Evolutionary conservation across 2,329 filamentous ascomycete genomes (phyloP), one percentile per base, ranked within the genome.

Genomic region (Beauveria medogensis): DNA sequence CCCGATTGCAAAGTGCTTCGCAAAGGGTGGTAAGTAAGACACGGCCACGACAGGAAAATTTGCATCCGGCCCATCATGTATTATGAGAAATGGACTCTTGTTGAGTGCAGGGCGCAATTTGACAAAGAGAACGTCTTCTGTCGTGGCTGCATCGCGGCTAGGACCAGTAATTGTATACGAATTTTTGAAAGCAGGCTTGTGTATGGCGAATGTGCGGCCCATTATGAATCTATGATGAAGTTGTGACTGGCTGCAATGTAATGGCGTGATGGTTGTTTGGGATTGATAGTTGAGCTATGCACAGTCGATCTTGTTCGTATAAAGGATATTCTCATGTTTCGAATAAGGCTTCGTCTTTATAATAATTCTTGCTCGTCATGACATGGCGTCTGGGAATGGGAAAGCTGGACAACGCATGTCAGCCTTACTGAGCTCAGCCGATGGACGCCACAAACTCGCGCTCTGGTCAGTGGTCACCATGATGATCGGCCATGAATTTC

Each of bases 21-120:
- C 20, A 54, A 59, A 59, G 26, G 57, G n/a, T 20, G 57, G 57
- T 6, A 59, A 47, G 57, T 54, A 50, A 54, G 57, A 59, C 57
- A 59, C 57, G 57, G 57, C 57, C 12, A 30, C 57, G 20, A 59
- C 37, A 10, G 57, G 50, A 20, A 7, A 26, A 3, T 40, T 40
- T 8, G 48, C 26, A 28, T 59, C 57, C 2, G 41, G 57, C 8
- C 57, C 57, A n/a, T 59, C 57, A 16, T 54, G 10, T n/a, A 59
- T 37, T 26, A 54, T 9, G 28, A 59, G 24, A 22, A 53, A 59
- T 2, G 57, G 57, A 16, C n/a, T 52, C 16, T 53, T 59, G 40
- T 26, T 46, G 10, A 59, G 37, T 18, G 40, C 57, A 5, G 56
- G 34, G 20, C 50, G 48, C 26, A 47, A 4, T 12, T 51, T 51